phyloP scores from a whole-genome alignment of 2,329 filamentous ascomycete species.

The Neonectria neomacrospora region DNA sequence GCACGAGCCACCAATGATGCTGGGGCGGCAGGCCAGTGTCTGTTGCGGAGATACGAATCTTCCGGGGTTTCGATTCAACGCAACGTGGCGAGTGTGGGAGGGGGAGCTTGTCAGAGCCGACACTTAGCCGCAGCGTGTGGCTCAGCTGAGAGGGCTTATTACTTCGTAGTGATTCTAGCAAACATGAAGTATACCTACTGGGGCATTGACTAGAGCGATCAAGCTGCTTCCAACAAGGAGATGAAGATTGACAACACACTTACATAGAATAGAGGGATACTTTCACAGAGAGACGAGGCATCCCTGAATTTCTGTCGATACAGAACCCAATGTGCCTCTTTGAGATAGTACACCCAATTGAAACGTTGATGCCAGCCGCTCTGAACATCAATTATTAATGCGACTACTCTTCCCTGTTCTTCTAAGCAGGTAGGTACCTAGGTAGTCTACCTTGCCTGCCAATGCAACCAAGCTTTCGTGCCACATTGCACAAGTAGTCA shows the following conservation, averaged over 20 bases:
- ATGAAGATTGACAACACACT: not conserved
- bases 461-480: too few relatives aligned
- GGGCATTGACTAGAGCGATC: not conserved
- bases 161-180: too few relatives aligned
- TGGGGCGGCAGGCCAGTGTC: slow-evolving; percentile 32
- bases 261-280: not conserved
- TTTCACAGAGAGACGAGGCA: not conserved
- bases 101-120: slow-evolving; percentile 8
- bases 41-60: slow-evolving; percentile 34
- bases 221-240: not conserved
- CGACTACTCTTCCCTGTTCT: not conserved
- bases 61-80: slow-evolving; percentile 29
- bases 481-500: not conserved
- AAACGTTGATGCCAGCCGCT: not conserved
- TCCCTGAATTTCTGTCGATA: not conserved
- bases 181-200: not conserved
- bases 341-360: not conserved
- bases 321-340: not conserved
- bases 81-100: slow-evolving; percentile 10
- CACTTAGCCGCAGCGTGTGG: slow-evolving; percentile 20
- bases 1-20: slow-evolving; percentile 47
- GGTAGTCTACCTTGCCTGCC: too few relatives aligned
- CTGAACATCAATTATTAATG: too few relatives aligned
- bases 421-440: not conserved
- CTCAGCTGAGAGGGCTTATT: not conserved